These are phyloP conservation scores for Fusarium buxicola DNA, from an alignment of 2,329 filamentous ascomycete species.

Conservation along the genomic window DNA sequence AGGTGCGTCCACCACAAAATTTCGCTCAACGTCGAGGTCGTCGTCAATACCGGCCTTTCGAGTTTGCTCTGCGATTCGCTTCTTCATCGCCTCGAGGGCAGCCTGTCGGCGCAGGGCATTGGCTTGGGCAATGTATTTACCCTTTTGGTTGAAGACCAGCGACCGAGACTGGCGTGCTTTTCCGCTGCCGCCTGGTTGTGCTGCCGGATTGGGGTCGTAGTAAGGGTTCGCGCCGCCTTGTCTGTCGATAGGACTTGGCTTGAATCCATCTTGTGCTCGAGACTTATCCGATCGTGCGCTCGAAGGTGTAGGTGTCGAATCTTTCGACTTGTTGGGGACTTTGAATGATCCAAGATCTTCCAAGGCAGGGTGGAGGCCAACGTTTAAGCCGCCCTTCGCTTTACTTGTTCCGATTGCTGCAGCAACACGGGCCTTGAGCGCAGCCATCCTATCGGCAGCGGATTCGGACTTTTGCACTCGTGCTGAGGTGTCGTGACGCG, in stretches of 20 bases:
- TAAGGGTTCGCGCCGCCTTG: slow-evolving; percentile 74
- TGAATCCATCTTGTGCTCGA: slow-evolving; percentile 31
- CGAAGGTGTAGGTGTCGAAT: slow-evolving; percentile 36
- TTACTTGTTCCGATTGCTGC: slow-evolving; percentile 74
- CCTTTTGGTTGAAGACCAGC: slow-evolving; percentile 92
- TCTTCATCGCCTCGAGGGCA: slow-evolving; percentile 93
- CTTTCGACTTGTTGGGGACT: slow-evolving; percentile 54
- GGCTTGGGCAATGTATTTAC: slow-evolving; percentile 96
- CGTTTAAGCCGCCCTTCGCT: slow-evolving; percentile 75
- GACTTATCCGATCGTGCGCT: slow-evolving; percentile 29
- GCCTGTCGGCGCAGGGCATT: slow-evolving; percentile 89
- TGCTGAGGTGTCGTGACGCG: slow-evolving; percentile 65
- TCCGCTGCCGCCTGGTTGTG: slow-evolving; percentile 63
- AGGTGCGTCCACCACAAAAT: slow-evolving; percentile 84
- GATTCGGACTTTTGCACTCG: slow-evolving; percentile 68
- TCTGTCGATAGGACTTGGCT: slow-evolving; percentile 31
- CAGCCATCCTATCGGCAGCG: slow-evolving; percentile 75
- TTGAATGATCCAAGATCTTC: slow-evolving; percentile 65
- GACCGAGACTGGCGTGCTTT: slow-evolving; percentile 79
- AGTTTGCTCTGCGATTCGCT: slow-evolving; percentile 86
- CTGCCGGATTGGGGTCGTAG: slow-evolving; percentile 76
- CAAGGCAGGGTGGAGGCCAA: slow-evolving; percentile 82
- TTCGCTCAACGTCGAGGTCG: slow-evolving; percentile 87
- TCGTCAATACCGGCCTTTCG: slow-evolving; percentile 95
- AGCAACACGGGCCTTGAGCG: slow-evolving; percentile 82